Evolutionary conservation across 345 rosid genomes (phyloP).

Genomic region (Syzygium aromaticum): DNA sequence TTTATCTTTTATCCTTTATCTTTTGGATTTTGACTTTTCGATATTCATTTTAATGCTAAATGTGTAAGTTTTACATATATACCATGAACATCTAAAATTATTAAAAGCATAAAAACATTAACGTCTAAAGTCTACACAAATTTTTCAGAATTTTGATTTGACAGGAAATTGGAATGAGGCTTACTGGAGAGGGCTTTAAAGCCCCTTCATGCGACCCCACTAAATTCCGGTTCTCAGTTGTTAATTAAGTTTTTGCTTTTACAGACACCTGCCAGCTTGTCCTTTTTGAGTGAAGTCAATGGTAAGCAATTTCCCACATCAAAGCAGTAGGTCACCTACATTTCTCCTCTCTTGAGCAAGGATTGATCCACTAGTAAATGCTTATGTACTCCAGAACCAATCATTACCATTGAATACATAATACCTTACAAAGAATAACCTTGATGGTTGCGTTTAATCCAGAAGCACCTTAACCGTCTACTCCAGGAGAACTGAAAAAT

Average conservation of each 20-base stretch:
- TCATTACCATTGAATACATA: neutral
- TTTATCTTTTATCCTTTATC: neutral
- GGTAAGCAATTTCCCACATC: neutral
- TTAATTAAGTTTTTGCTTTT: neutral
- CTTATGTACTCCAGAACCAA: neutral
- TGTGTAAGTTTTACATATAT: neutral
- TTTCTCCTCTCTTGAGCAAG: neutral
- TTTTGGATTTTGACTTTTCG: neutral
- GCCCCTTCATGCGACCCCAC: neutral
- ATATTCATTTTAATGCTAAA: neutral
- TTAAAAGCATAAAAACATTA: neutral
- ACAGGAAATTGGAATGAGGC: neutral
- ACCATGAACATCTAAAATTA: neutral
- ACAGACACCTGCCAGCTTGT: neutral
- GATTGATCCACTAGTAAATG: neutral
- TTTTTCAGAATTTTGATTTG: neutral
- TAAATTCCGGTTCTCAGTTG: neutral
- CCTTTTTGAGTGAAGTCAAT: neutral
- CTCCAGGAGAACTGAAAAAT: neutral
- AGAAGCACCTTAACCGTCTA: neutral
- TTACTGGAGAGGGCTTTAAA: neutral
- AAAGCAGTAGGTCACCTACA: neutral
- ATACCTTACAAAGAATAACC: neutral
- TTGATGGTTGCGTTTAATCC: neutral
- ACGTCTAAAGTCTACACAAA: neutral